Percentiles rank a stretch among this genome's conserved stretches.
Evolutionary conservation across 495 filamentous ascomycete genomes (phyloP).

Genomic region (Hypomontagnella submonticulosa): DNA sequence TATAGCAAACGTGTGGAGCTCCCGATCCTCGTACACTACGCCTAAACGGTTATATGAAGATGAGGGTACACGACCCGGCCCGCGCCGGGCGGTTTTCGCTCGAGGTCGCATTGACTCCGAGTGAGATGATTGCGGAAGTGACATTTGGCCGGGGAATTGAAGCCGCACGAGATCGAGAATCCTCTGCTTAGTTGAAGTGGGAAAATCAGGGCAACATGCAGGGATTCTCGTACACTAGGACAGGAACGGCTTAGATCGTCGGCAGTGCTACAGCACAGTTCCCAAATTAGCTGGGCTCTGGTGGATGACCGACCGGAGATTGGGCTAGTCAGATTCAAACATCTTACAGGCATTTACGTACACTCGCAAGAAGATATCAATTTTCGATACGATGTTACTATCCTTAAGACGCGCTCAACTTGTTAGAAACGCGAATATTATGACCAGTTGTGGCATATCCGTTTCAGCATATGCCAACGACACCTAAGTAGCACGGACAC

Average conservation of each 20-base stretch:
- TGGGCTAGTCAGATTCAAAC: too few species aligned
- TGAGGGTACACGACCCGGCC: not conserved
- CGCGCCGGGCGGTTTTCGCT: too few species aligned
- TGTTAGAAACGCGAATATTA: not conserved
- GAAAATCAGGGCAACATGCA: constrained; percentile 1
- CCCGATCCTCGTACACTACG: constrained; percentile 18
- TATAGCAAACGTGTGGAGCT: constrained; percentile 1
- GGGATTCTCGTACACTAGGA: constrained; percentile 47
- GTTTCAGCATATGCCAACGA: too few species aligned
- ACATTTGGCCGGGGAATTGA: too few species aligned
- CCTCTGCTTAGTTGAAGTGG: too few species aligned
- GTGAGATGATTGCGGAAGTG: too few species aligned
- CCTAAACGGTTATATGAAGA: not conserved
- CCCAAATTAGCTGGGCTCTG: not conserved
- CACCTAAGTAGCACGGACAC: too few species aligned
- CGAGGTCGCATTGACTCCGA: too few species aligned
- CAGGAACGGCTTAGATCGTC: constrained; percentile 6
- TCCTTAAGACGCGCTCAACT: not conserved
- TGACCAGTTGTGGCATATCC: not conserved
- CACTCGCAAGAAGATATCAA: too few species aligned
- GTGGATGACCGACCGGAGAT: too few species aligned
- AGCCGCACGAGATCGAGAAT: not conserved
- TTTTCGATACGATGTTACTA: too few species aligned
- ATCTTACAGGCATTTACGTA: too few species aligned
- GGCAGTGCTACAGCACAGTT: constrained; percentile 8